phyloP scores from a whole-genome alignment of 192 early-diverging fungal genomes.

The Backusella psychrophila region DNA sequence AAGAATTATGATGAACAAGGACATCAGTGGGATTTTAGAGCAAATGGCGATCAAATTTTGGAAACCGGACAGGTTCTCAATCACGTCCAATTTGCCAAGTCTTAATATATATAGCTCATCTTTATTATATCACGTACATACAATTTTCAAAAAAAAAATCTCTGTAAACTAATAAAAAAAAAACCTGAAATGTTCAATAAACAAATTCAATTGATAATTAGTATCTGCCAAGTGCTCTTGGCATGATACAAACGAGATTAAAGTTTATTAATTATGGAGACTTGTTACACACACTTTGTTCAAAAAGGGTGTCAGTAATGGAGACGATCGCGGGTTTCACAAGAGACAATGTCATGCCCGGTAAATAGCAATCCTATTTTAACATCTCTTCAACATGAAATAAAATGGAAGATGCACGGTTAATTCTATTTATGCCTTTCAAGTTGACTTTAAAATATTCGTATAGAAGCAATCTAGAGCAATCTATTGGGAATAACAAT shows the following conservation, averaged over 20 bases:
- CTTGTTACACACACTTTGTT: neutral
- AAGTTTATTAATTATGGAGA: neutral
- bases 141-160: neutral
- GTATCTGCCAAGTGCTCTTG: neutral
- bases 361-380: neutral
- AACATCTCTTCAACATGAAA: neutral
- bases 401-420: neutral
- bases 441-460: neutral
- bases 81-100: neutral
- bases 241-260: neutral
- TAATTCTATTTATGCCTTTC: neutral
- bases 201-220: neutral
- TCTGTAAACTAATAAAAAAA: neutral
- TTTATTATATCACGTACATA: neutral
- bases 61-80: neutral
- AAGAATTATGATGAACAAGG: conserved; percentile 14
- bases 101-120: neutral
- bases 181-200: neutral
- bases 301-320: neutral
- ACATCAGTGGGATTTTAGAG: conserved; percentile 16
- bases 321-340: too few relatives aligned
- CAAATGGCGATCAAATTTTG: conserved; percentile 17
- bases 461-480: neutral
- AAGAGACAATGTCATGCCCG: neutral
- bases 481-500: neutral